phyloP scores from a whole-genome alignment of 139 green algal genomes.

The Chlamydomonas sp. region DNA sequence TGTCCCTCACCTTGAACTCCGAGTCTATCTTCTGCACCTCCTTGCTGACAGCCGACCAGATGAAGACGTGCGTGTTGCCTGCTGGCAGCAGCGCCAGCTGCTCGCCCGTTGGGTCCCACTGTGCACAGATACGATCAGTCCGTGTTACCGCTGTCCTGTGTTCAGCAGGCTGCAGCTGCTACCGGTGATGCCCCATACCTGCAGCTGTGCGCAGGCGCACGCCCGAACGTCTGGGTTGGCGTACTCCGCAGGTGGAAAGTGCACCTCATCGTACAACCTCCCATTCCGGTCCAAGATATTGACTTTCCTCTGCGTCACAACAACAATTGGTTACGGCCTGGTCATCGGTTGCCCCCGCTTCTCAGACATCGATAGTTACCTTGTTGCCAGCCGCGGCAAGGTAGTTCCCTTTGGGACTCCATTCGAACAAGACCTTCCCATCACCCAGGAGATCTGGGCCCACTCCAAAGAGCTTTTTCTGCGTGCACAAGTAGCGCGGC shows the following conservation, averaged over 20 bases:
- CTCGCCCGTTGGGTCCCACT: constrained; percentile 75
- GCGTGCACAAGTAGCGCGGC: not conserved
- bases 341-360: not conserved
- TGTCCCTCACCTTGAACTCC: constrained; percentile 66
- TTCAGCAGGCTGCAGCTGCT: not conserved
- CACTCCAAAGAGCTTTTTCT: constrained; percentile 55
- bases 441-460: constrained; percentile 48
- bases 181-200: constrained; percentile 32
- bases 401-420: constrained; percentile 59
- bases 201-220: constrained; percentile 46
- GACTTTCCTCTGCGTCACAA: constrained; percentile 68
- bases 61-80: constrained; percentile 67
- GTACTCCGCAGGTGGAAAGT: constrained; percentile 60
- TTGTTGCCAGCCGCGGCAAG: constrained; percentile 64
- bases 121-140: constrained; percentile 3
- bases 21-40: constrained; percentile 75
- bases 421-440: constrained; percentile 63
- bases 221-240: constrained; percentile 32
- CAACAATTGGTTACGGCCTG: not conserved
- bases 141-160: not conserved
- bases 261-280: constrained; percentile 64
- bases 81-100: constrained; percentile 74
- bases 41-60: constrained; percentile 65
- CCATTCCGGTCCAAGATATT: constrained; percentile 74
- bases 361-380: constrained; percentile 32